Percentiles rank a stretch among this genome's conserved stretches.
These are phyloP conservation scores for Tribonema minus DNA, from an alignment of 108 stramenopile species.

Conservation along the genomic window DNA sequence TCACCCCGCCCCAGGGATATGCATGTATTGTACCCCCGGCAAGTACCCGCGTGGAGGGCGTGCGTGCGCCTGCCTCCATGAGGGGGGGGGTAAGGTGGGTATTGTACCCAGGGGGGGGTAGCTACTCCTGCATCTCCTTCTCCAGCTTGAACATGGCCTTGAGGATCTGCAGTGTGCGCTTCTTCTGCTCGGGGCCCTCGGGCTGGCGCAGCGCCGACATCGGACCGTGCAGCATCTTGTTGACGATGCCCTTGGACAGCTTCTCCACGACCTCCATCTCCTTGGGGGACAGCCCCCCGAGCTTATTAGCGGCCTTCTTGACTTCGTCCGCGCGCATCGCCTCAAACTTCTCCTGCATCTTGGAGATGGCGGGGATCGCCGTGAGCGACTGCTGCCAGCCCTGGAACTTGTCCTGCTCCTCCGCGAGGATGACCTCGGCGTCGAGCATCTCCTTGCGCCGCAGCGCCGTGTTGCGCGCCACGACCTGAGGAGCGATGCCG, in stretches of 20 bases:
- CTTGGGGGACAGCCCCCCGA: conserved; percentile 73
- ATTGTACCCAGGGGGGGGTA: too few species aligned
- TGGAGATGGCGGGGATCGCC: conserved; percentile 89
- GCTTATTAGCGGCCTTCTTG: conserved; percentile 72
- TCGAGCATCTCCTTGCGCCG: conserved; percentile 95
- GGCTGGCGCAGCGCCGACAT: conserved; percentile 83
- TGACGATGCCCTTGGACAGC: conserved; percentile 88
- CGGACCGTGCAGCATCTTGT: conserved; percentile 94
- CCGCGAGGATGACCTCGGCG: conserved; percentile 78
- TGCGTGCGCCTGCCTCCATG: too few species aligned
- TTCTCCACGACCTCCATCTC: conserved; percentile 92
- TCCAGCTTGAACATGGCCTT: conserved; percentile 78
- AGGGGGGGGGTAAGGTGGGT: too few species aligned
- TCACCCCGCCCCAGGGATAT: too few species aligned
- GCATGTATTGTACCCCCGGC: too few species aligned
- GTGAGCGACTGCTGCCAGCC: conserved; percentile 89
- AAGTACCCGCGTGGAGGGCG: too few species aligned
- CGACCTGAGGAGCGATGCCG: too few species aligned
- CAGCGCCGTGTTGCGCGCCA: conserved; percentile 94
- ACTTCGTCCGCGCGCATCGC: conserved; percentile 83
- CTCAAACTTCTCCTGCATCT: conserved; percentile 90
- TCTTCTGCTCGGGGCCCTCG: conserved; percentile 76
- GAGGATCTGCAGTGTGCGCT: conserved; percentile 74
- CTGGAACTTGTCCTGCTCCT: conserved; percentile 74
- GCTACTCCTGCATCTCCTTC: too few species aligned